These are phyloP conservation scores for Coemansia sp. DNA, from an alignment of 192 early-diverging fungal species.

Conservation along the genomic window DNA sequence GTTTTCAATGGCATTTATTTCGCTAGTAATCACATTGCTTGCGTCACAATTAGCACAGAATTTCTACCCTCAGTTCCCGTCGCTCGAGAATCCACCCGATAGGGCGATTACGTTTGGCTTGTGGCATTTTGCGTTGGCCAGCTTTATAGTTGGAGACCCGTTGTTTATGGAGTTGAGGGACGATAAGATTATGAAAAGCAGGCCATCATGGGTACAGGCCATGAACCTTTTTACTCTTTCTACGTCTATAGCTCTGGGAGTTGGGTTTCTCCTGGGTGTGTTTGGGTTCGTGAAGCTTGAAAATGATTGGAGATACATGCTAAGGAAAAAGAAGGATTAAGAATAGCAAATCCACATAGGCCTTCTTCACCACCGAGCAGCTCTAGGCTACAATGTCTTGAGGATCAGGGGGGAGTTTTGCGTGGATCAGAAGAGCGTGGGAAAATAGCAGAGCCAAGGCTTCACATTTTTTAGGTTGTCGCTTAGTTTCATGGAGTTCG, in stretches of 20 bases:
- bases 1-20: conserved; percentile 1
- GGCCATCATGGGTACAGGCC: background rate
- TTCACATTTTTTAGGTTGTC: too few relatives aligned
- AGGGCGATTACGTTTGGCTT: background rate
- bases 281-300: background rate
- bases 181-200: background rate
- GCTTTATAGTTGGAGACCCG: background rate
- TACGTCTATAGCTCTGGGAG: background rate
- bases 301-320: background rate
- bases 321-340: background rate
- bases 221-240: background rate
- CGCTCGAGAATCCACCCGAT: background rate
- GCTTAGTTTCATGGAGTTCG: too few relatives aligned
- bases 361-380: background rate
- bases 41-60: background rate
- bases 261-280: background rate
- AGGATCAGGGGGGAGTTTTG: background rate
- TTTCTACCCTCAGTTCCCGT: background rate
- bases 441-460: background rate
- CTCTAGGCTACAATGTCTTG: background rate
- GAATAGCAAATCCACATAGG: background rate
- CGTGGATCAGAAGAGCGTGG: background rate
- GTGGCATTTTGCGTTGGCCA: background rate
- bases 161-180: background rate
- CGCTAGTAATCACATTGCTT: background rate